A percentile compares a stretch with the other conserved stretches of the same genome.
Evolutionary conservation across 768 basidiomycete species (phyloP).

Genomic region (Tricholoma flavovirens): DNA sequence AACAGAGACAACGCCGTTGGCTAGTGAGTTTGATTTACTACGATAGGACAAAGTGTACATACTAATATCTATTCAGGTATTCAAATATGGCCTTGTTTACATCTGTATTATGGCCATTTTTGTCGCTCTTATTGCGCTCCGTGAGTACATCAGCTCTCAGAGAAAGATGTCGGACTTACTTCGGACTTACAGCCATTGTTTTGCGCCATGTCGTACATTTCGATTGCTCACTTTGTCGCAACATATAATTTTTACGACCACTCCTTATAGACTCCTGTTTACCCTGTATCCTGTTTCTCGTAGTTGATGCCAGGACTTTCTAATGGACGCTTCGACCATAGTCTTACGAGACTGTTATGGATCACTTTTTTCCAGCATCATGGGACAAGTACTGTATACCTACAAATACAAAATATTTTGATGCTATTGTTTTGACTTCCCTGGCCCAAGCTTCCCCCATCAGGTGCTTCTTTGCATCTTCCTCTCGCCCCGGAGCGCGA

Average conservation of each 20-base stretch:
- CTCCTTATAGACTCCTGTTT: conserved; percentile 19
- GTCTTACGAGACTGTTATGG: conserved; percentile 24
- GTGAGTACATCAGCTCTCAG: conserved; percentile 42
- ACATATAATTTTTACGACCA: conserved; percentile 38
- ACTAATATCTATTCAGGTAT: conserved; percentile 42
- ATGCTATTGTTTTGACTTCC: conserved; percentile 1
- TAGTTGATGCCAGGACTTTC: conserved; percentile 26
- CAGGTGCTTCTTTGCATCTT: background rate
- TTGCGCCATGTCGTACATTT: conserved; percentile 57
- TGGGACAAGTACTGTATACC: conserved; percentile 44
- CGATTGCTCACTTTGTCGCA: conserved; percentile 63
- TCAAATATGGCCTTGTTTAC: conserved; percentile 82
- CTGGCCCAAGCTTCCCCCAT: background rate
- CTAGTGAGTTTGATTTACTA: conserved; percentile 51
- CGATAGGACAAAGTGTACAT: background rate
- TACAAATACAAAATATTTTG: conserved; percentile 35
- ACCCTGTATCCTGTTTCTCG: conserved; percentile 25
- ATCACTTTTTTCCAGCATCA: conserved; percentile 31
- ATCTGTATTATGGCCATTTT: conserved; percentile 62
- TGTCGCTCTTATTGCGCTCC: conserved; percentile 69
- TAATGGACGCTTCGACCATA: conserved; percentile 31
- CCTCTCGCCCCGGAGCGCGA: background rate
- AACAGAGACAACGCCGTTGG: conserved; percentile 83
- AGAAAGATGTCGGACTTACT: conserved; percentile 6
- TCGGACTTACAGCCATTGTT: conserved; percentile 40